Conservation (phyloP, 2,329 filamentous ascomycete species). For the Phialophora chinensis region DNA sequence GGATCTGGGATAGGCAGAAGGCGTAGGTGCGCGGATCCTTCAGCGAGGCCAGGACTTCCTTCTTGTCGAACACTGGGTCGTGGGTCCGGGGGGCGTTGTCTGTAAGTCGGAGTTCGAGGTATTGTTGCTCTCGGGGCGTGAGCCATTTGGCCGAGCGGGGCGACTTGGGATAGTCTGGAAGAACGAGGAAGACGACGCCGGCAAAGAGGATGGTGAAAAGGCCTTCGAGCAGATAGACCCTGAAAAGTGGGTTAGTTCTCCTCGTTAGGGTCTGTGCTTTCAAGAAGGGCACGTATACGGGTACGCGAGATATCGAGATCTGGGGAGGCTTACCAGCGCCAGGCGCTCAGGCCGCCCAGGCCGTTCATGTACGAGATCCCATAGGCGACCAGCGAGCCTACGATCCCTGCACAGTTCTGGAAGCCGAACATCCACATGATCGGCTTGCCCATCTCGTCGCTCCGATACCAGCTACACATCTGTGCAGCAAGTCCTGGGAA, state of each 20-base stretch:
- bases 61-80: constrained; percentile 50
- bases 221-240: constrained; percentile 55
- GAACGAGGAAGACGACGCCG: constrained; percentile 46
- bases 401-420: constrained; percentile 46
- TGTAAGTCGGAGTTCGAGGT: constrained; percentile 55
- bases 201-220: constrained; percentile 51
- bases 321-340: constrained; percentile 36
- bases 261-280: neutral
- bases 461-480: constrained; percentile 56
- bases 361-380: constrained; percentile 39
- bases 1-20: constrained; percentile 55
- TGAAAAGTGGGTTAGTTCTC: constrained; percentile 11
- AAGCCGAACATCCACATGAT: constrained; percentile 54
- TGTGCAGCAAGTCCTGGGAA: constrained; percentile 53
- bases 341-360: constrained; percentile 37
- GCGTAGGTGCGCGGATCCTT: constrained; percentile 53
- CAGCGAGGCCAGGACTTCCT: constrained; percentile 49
- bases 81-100: constrained; percentile 50
- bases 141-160: constrained; percentile 54
- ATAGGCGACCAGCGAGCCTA: constrained; percentile 45
- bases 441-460: constrained; percentile 52
- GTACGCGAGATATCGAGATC: neutral
- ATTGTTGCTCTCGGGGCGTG: constrained; percentile 54
- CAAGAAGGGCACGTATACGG: too few species aligned
- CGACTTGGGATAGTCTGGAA: constrained; percentile 56